A percentile compares a stretch with the other conserved stretches of the same genome.
Conservation (phyloP, 2,329 filamentous ascomycete genomes). For the Fusarium sublunatum region DNA sequence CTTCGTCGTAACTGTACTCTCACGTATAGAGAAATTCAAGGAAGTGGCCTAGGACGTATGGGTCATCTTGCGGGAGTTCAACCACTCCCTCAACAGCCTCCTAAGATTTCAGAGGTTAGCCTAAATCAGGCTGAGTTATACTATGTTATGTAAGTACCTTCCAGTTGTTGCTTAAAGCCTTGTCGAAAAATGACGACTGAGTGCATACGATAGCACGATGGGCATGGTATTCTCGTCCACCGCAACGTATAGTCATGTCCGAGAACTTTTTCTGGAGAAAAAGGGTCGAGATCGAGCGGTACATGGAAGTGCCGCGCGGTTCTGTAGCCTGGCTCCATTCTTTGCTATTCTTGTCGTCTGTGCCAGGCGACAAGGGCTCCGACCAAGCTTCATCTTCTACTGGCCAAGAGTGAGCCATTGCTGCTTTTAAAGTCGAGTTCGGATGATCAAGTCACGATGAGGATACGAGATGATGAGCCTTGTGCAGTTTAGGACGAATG, state of each 20-base stretch:
- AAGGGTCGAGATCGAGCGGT: slow-evolving; percentile 1
- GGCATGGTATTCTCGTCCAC: slow-evolving; percentile 45
- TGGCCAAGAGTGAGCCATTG: too few relatives aligned
- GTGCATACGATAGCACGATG: slow-evolving; percentile 52
- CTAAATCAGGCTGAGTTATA: background rate
- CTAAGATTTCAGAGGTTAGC: slow-evolving; percentile 1
- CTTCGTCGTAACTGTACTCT: slow-evolving; percentile 22
- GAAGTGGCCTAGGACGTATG: slow-evolving; percentile 41
- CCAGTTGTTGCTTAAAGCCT: slow-evolving; percentile 43
- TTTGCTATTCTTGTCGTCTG: too few relatives aligned
- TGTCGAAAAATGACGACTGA: slow-evolving; percentile 50
- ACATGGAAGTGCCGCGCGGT: background rate
- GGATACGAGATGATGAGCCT: too few relatives aligned
- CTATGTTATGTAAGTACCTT: slow-evolving; percentile 29
- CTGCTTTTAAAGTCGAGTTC: too few relatives aligned
- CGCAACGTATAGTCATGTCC: slow-evolving; percentile 51
- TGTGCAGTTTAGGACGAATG: too few relatives aligned
- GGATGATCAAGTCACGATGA: too few relatives aligned
- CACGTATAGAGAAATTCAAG: slow-evolving; percentile 49
- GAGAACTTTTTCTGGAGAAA: slow-evolving; percentile 41
- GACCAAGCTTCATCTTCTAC: too few relatives aligned
- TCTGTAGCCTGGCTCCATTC: too few relatives aligned
- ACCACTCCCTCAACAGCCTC: slow-evolving; percentile 32
- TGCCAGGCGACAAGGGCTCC: too few relatives aligned
- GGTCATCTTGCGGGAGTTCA: slow-evolving; percentile 48